A percentile compares a stretch with the other conserved stretches of the same genome.
These are phyloP conservation scores for Blastobotrys indianensis DNA, from an alignment of 1,139 yeast species.

Conservation along the genomic window DNA sequence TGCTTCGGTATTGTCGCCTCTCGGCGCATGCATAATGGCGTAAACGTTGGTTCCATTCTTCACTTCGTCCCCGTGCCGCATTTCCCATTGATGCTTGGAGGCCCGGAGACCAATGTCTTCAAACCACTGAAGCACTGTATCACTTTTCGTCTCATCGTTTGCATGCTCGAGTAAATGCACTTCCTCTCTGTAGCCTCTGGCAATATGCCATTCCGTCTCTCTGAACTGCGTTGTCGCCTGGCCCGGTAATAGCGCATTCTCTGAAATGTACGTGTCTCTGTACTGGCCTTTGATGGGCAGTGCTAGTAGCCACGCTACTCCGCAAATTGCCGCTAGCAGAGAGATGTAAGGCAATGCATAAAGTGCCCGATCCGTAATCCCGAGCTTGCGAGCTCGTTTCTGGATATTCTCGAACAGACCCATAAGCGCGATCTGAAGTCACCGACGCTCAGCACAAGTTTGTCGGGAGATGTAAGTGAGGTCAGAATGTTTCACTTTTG, in stretches of 20 bases:
- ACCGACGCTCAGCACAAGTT: not conserved
- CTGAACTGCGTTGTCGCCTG: conserved; percentile 90
- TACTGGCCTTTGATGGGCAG: conserved; percentile 80
- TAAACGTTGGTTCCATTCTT: conserved; percentile 56
- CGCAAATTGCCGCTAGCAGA: conserved; percentile 51
- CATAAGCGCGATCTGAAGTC: conserved; percentile 23
- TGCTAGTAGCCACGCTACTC: conserved; percentile 60
- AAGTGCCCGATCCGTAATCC: conserved; percentile 27
- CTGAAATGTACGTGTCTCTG: conserved; percentile 80
- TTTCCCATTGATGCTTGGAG: conserved; percentile 40
- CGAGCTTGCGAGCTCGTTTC: conserved; percentile 28
- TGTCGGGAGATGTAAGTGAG: not conserved
- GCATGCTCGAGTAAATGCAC: conserved; percentile 35
- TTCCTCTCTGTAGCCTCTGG: conserved; percentile 77
- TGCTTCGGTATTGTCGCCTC: conserved; percentile 96
- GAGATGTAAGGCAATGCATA: conserved; percentile 54
- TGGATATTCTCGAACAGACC: conserved; percentile 35
- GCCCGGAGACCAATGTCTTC: conserved; percentile 69
- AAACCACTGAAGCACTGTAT: conserved; percentile 53
- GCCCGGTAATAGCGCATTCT: conserved; percentile 95
- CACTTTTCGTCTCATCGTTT: conserved; percentile 38
- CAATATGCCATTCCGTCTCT: conserved; percentile 90
- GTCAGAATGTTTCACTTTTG: not conserved
- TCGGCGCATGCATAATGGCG: conserved; percentile 83
- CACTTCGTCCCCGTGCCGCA: conserved; percentile 34